A percentile compares a stretch with the other conserved stretches of the same genome.
Conservation (phyloP, 306 rosid species). For the Quercus cerris region DNA sequence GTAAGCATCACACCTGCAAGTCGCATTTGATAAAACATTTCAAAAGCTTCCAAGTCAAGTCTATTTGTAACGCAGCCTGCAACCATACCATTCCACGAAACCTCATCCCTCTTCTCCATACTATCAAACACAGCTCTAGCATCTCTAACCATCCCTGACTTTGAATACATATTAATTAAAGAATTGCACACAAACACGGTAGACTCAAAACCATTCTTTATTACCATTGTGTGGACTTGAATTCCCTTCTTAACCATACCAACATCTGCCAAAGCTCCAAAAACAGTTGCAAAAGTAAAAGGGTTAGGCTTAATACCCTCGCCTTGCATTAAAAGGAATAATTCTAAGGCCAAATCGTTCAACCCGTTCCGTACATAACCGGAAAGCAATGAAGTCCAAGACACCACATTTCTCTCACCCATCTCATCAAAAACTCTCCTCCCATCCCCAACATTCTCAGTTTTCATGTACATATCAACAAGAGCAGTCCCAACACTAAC, state of each 20-base stretch:
- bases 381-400: conserved; percentile 76
- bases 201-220: conserved; percentile 64
- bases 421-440: conserved; percentile 72
- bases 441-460: conserved; percentile 48
- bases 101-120: conserved; percentile 50
- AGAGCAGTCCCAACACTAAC: conserved; percentile 76
- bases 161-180: conserved; percentile 62
- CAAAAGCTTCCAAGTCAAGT: conserved; percentile 55
- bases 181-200: conserved; percentile 53
- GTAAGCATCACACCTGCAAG: conserved; percentile 53
- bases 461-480: conserved; percentile 88
- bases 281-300: conserved; percentile 46
- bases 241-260: conserved; percentile 47
- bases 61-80: conserved; percentile 60
- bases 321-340: conserved; percentile 50
- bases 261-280: conserved; percentile 58
- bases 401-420: conserved; percentile 62
- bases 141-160: conserved; percentile 52
- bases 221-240: conserved; percentile 58
- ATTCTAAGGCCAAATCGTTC: conserved; percentile 31
- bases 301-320: conserved; percentile 60
- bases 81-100: conserved; percentile 81
- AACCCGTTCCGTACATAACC: conserved; percentile 59
- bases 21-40: conserved; percentile 56
- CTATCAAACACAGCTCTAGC: conserved; percentile 60